Evolutionary conservation across 352 stramenopile species (phyloP).

Genomic region (Phytophthora hybrid): DNA sequence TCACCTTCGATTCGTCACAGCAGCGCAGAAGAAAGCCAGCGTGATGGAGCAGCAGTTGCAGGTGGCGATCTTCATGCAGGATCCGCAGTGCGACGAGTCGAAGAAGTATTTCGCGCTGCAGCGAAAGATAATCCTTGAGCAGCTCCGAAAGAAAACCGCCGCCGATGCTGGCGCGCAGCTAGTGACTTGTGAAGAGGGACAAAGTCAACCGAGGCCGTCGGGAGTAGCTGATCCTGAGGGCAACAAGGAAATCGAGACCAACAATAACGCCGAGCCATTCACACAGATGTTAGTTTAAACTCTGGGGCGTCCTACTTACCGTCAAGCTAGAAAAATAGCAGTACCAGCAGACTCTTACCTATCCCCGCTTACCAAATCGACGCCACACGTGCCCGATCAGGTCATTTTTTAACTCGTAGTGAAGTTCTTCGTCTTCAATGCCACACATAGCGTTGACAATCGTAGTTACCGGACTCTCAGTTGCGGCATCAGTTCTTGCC

Average conservation of each 20-base stretch:
- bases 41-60: conserved; percentile 18
- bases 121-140: conserved; percentile 6
- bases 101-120: conserved; percentile 10
- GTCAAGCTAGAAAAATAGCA: background rate
- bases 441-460: conserved; percentile 8
- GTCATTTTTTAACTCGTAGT: conserved; percentile 20
- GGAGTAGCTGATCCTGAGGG: background rate
- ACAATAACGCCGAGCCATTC: background rate
- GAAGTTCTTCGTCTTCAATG: conserved; percentile 13
- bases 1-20: too few relatives aligned
- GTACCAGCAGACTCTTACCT: background rate
- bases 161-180: background rate
- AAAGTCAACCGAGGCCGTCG: background rate
- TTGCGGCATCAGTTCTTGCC: background rate
- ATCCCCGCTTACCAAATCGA: conserved; percentile 12
- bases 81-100: conserved; percentile 3
- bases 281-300: too few relatives aligned
- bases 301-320: too few relatives aligned
- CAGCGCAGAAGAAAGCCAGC: conserved; percentile 3
- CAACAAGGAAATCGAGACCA: conserved; percentile 8
- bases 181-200: background rate
- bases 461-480: background rate
- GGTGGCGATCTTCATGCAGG: conserved; percentile 7
- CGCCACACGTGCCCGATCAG: conserved; percentile 23
- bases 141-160: background rate